Evolutionary conservation across 148 eudicot genomes (phyloP).

Genomic region (Heliosperma pusillum): DNA sequence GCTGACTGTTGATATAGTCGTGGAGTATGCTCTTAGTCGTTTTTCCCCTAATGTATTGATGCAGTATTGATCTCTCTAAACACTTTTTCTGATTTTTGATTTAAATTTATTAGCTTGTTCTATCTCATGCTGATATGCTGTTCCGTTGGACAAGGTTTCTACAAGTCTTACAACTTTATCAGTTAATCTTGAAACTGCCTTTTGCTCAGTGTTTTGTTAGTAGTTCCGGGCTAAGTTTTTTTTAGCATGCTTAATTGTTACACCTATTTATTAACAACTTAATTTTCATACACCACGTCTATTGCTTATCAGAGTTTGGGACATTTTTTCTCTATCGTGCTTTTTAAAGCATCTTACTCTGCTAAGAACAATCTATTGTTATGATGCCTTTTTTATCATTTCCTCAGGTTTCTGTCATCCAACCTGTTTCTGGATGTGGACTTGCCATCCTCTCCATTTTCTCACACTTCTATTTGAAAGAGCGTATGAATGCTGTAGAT

Average conservation of each 20-base stretch:
- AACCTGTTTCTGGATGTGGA: conserved; percentile 99
- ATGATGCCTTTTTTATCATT: conserved; percentile 19
- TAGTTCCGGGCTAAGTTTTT: background rate
- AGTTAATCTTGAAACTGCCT: background rate
- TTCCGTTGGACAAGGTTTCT: no score
- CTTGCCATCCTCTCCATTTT: conserved; percentile 96
- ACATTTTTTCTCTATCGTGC: background rate
- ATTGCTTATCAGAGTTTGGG: background rate
- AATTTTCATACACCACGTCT: background rate
- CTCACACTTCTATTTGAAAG: conserved; percentile 97
- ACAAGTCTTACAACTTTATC: background rate
- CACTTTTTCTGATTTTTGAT: background rate
- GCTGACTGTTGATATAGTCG: no score
- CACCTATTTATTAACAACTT: background rate
- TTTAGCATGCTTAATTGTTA: background rate
- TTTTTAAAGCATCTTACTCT: background rate
- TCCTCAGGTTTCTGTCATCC: conserved; percentile 90
- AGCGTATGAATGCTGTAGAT: conserved; percentile 90
- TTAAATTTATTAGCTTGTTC: background rate
- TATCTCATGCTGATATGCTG: background rate
- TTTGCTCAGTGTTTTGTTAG: background rate
- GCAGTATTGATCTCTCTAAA: background rate
- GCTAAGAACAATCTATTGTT: background rate
- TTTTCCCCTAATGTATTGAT: background rate
- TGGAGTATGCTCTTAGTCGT: background rate